Evolutionary conservation across 108 stramenopile species (phyloP).

Genomic region (Cyclotella kingstonii): DNA sequence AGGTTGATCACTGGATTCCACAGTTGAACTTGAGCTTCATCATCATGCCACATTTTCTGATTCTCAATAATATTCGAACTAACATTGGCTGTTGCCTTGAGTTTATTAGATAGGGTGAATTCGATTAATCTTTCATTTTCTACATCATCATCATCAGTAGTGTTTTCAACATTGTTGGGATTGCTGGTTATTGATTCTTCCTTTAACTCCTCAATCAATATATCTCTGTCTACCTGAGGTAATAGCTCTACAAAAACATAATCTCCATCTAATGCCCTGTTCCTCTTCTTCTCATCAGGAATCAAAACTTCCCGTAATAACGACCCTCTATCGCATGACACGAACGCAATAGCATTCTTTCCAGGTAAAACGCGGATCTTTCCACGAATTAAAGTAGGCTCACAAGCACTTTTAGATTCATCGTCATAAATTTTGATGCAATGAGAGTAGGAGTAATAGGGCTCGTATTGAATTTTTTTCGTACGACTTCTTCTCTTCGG

Average conservation of each 20-base stretch:
- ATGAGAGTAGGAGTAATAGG: conserved; percentile 35
- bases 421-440: conserved; percentile 54
- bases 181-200: conserved; percentile 13
- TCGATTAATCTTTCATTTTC: background rate
- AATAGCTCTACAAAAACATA: conserved; percentile 78
- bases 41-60: conserved; percentile 73
- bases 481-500: conserved; percentile 9
- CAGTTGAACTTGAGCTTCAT: conserved; percentile 62
- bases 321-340: conserved; percentile 76
- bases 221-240: conserved; percentile 32
- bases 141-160: conserved; percentile 15
- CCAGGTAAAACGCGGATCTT: conserved; percentile 58
- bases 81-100: background rate
- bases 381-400: conserved; percentile 62
- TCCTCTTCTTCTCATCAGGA: conserved; percentile 52
- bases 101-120: background rate
- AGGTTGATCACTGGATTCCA: conserved; percentile 80
- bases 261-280: conserved; percentile 88
- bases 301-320: conserved; percentile 71
- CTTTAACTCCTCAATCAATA: background rate
- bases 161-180: conserved; percentile 19
- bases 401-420: conserved; percentile 1
- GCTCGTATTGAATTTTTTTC: conserved; percentile 44
- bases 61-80: conserved; percentile 10
- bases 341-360: conserved; percentile 57